Base-by-base conservation (phyloP, 2,329 filamentous ascomycete genomes). In the Phaeosphaeriaceae sp. region DNA sequence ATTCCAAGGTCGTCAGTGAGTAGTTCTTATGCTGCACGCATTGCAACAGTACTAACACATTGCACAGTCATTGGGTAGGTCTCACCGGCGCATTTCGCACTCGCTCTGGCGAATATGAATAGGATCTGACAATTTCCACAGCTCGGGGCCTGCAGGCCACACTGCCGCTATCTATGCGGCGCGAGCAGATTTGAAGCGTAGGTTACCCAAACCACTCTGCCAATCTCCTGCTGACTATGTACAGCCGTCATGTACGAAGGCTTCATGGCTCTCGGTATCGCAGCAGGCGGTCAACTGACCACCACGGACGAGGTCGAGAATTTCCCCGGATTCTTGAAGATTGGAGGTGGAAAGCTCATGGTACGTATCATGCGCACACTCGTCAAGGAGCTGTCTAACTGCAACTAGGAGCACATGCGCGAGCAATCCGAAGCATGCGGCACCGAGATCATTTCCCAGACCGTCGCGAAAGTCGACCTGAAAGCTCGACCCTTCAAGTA, bases 291-390 rank as follows among this genome's bases (percentile, higher is more conserved):
- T 58, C 95, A 99, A 85, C 86, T 99, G 69, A 99, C 96, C 55
- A 99, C 96, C 24, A 99, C 95, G 55, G 98, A 97, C 73, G 96
- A 99, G 69, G 89, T 99, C 60, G 95, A 99, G 85, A 99, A 99
- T 86, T 99, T 91, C 81, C 95, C 95, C 24, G 95, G 95, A 49
- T 99, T 98, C 83, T 91, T 92, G 73, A 87, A 92, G 71, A 93
- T 99, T 78, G 91, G 93, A 81, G 95, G 95, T 67, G 81, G 86
- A 56, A 90, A 93, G 74, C 84, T 99, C 67, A 99, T 99, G 95
- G 86, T 88, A 66, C 55, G 83, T 72, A 35, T 46, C 35, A 3
- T 35, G 32, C 19, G 13, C 44, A 0, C 2, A n/a, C n/a, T n/a
- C n/a, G n/a, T n/a, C n/a, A n/a, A n/a, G n/a, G n/a, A n/a, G n/a